Base-by-base conservation (phyloP, 2,329 filamentous ascomycete species). In the Sporothrix humicola region DNA sequence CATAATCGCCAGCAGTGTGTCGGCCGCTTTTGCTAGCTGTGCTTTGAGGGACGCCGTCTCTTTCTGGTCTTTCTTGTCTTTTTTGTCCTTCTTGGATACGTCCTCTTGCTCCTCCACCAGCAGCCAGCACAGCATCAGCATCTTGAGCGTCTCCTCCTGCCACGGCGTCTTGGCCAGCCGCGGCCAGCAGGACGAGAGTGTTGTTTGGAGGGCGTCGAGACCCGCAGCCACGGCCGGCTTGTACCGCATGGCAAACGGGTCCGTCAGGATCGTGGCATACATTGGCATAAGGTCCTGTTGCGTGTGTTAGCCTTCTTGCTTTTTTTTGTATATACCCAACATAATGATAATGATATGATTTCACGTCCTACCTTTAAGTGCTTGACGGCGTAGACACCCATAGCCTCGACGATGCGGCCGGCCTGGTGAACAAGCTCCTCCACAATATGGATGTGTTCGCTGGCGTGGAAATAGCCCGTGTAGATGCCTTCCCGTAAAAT, bases 111-210 rank as follows among this genome's bases (percentile, higher is more conserved):
- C 79, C 6, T 85, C 77, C 17, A 89, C 78, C 74, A 88, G 88
- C 3, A 90, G 79, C 90, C 90, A 93, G 79, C 89, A 91, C 1
- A 89, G 79, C 50, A 87, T 85, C 1, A 93, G 76, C 0, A 87
- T 89, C 76, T 87, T 87, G 63, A 94, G 80, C 6, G 95, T 82
- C 74, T 92, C 89, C 3, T 87, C 88, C 42, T 88, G 84, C 83
- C 93, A 90, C 44, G 83, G 82, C 69, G 83, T 79, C 4, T 79
- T 77, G 10, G 78, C 81, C 5, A 97, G 83, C 4, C 93, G 85
- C 12, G 92, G 91, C 90, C 93, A 94, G 74, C 88, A 89, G 74
- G 87, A 90, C 13, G 86, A 77, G 12, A 97, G 82, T 15, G 91
- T 82, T 0, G 83, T 82, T 71, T 89, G 86, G 26, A 93, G 77